Conservation (phyloP, 1,284 basidiomycete genomes). For the Tilletia walkeri region DNA sequence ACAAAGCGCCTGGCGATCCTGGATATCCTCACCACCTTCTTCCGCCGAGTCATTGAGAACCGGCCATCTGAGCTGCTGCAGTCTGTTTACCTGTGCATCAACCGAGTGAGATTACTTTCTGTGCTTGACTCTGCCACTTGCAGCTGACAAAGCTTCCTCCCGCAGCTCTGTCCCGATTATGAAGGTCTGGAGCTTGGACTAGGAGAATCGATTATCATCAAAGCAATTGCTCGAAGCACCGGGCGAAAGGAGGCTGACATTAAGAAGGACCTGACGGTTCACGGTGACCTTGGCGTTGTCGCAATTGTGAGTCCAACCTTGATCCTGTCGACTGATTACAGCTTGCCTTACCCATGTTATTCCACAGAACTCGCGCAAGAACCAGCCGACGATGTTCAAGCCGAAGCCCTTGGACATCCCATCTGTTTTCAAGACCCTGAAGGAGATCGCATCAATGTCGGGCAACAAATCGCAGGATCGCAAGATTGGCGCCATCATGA, state of each 20-base stretch:
- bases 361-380: conserved; percentile 81
- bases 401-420: conserved; percentile 85
- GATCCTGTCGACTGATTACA: background rate
- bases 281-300: conserved; percentile 91
- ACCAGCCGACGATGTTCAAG: conserved; percentile 91
- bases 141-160: conserved; percentile 22
- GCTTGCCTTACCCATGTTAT: no score
- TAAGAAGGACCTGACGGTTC: conserved; percentile 87
- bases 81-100: conserved; percentile 93
- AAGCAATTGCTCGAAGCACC: conserved; percentile 91
- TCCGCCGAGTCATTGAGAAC: conserved; percentile 82
- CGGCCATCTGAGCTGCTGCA: conserved; percentile 77
- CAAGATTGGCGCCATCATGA: conserved; percentile 93
- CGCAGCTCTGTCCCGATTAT: conserved; percentile 88
- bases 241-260: conserved; percentile 78
- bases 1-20: conserved; percentile 95
- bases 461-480: conserved; percentile 63
- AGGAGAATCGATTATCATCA: conserved; percentile 89
- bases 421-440: conserved; percentile 62
- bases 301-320: conserved; percentile 69
- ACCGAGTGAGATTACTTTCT: conserved; percentile 66
- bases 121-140: background rate
- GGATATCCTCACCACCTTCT: conserved; percentile 79
- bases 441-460: conserved; percentile 67
- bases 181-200: conserved; percentile 93